These are phyloP conservation scores for Ganoderma lucidum DNA, from an alignment of 1,284 basidiomycete genomes.

Conservation along the genomic window DNA sequence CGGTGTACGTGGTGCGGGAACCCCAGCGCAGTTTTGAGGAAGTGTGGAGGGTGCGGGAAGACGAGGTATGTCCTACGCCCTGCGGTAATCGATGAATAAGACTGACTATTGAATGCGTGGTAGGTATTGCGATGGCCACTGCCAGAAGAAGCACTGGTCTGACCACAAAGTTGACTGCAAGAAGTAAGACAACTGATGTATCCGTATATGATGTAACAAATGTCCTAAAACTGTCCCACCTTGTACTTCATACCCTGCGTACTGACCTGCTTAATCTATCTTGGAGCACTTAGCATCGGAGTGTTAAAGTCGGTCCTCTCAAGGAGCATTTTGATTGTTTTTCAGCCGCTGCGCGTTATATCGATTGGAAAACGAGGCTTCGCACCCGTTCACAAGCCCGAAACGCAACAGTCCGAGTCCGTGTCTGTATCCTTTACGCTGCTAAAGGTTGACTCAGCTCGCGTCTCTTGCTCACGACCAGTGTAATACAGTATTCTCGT, in stretches of 20 bases:
- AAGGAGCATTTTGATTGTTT: no score
- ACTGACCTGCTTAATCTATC: constrained; percentile 3
- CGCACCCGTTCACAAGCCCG: neutral
- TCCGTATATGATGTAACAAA: neutral
- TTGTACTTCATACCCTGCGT: neutral
- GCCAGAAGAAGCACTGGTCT: constrained; percentile 60
- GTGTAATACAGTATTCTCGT: neutral
- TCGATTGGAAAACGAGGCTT: neutral
- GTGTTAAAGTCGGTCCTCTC: neutral
- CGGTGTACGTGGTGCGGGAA: constrained; percentile 66
- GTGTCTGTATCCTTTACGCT: no score
- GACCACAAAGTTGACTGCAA: constrained; percentile 39
- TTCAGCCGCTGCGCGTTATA: neutral
- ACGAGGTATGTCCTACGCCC: constrained; percentile 44
- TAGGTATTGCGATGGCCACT: constrained; percentile 59
- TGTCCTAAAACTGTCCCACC: constrained; percentile 4
- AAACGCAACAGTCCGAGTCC: no score
- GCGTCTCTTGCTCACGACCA: no score
- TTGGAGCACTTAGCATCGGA: neutral
- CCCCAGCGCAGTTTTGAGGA: constrained; percentile 59
- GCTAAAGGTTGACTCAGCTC: no score
- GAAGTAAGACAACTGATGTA: neutral
- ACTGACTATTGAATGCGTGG: constrained; percentile 8
- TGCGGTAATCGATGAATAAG: neutral
- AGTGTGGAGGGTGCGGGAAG: constrained; percentile 41